Base-by-base conservation (phyloP, 2,329 filamentous ascomycete species). In the Endothia cerciana region DNA sequence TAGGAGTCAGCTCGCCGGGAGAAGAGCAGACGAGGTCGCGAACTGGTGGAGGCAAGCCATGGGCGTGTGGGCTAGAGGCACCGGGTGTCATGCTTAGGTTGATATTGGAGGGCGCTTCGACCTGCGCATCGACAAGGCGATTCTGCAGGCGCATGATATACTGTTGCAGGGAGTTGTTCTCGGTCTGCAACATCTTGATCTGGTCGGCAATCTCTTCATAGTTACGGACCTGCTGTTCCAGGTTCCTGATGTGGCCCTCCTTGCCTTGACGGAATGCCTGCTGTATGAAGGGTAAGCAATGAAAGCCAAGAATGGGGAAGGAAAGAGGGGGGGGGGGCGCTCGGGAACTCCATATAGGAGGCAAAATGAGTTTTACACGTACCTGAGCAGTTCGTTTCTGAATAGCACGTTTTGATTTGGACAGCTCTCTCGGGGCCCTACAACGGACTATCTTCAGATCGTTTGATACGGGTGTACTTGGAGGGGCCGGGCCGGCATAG, bases 371-470 rank as follows among this genome's bases (percentile, higher is more conserved):
- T n/a, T n/a, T n/a, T n/a, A n/a, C n/a, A n/a, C n/a, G n/a, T 85
- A 97, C 95, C 89, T 99, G 95, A 63, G 95, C 95, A 72, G 94
- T 95, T 76, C 95, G 86, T 75, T 99, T 99, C 77, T 99, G 95
- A 11, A 94, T 95, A 36, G 95, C 95, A 71, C 95, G 91, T 82
- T 98, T 99, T 45, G 93, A 97, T 53, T 94, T 95, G 33, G 94
- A 97, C 68, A 99, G 81, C 79, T 97, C 94, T 63, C 95, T 87
- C 79, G 97, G 97, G 15, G 89, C 89, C 79, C 95, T 94, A 60
- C 89, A 85, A 69, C 89, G 86, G 69, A 91, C 79, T 70, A 80
- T 70, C 22, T 69, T 66, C 5, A 71, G 63, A 57, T 72, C 72
- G 11, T 72, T 69, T 5, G 73, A 68, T 3, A 66, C 56, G 38